Percentiles rank a stretch among this genome's conserved stretches.
phyloP scores from a whole-genome alignment of 805 yeast genomes.

The Pichia membranifaciens region DNA sequence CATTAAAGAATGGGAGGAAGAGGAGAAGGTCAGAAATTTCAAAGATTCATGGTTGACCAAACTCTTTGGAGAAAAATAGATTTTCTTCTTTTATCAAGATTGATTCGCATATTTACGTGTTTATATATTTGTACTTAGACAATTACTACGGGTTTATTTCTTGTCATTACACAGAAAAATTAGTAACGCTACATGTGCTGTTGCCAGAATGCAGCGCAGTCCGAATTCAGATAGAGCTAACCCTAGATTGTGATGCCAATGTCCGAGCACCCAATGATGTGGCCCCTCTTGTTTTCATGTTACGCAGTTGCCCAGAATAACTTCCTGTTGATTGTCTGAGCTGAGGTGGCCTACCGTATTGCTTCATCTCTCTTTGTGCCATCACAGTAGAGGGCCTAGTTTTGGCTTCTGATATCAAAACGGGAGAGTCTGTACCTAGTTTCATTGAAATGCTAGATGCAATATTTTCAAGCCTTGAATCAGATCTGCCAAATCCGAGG shows the following conservation, averaged over 20 bases:
- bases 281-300: constrained; percentile 3
- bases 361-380: constrained; percentile 4
- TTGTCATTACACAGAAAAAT: no score
- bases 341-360: background rate
- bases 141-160: background rate
- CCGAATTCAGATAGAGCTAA: constrained; percentile 9
- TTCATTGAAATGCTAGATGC: constrained; percentile 11
- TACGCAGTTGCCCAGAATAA: background rate
- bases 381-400: constrained; percentile 7
- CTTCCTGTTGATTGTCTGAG: background rate
- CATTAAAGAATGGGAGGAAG: constrained; percentile 37
- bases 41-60: constrained; percentile 34
- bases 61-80: constrained; percentile 39
- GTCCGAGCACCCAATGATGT: constrained; percentile 10
- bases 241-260: background rate
- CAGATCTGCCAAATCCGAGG: constrained; percentile 3
- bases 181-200: background rate
- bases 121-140: background rate
- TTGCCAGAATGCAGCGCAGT: no score
- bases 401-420: background rate
- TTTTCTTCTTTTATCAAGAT: background rate
- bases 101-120: background rate
- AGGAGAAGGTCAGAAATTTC: constrained; percentile 36
- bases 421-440: constrained; percentile 15
- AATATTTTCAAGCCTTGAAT: constrained; percentile 12